These are phyloP conservation scores for Brettanomyces naardenensis DNA, from an alignment of 805 yeast genomes.

Conservation along the genomic window DNA sequence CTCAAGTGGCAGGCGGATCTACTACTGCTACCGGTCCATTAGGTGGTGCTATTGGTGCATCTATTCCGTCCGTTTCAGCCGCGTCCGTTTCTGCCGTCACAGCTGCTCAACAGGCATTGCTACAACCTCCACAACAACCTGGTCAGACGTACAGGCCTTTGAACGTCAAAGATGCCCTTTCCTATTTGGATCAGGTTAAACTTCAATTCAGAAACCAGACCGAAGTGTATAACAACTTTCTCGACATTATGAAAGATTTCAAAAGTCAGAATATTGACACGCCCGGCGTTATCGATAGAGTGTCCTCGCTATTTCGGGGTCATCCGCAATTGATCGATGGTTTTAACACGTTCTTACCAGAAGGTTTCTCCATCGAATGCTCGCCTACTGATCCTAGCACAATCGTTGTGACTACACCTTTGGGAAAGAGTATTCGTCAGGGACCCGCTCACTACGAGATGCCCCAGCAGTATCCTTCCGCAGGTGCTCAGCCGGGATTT, in stretches of 20 bases:
- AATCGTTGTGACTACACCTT: slow-evolving; percentile 90
- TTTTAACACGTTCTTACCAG: slow-evolving; percentile 94
- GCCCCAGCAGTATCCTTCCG: slow-evolving; percentile 4
- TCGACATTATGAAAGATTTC: slow-evolving; percentile 98
- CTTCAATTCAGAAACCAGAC: slow-evolving; percentile 87
- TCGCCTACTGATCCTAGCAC: slow-evolving; percentile 90
- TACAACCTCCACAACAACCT: slow-evolving; percentile 18
- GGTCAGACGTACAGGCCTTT: slow-evolving; percentile 57
- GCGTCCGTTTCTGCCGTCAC: slow-evolving; percentile 5
- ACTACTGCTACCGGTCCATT: neutral
- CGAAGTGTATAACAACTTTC: slow-evolving; percentile 89
- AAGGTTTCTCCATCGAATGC: slow-evolving; percentile 91
- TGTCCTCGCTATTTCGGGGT: slow-evolving; percentile 82
- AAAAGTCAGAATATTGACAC: slow-evolving; percentile 94
- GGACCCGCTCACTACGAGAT: slow-evolving; percentile 29
- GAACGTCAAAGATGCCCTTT: slow-evolving; percentile 92
- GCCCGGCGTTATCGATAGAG: slow-evolving; percentile 97
- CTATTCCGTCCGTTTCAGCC: neutral
- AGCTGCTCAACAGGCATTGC: slow-evolving; percentile 5
- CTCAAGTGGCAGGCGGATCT: neutral
- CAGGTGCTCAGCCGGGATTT: slow-evolving; percentile 7
- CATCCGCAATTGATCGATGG: slow-evolving; percentile 94
- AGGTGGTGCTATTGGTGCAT: neutral
- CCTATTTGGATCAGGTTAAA: slow-evolving; percentile 93
- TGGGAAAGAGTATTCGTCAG: slow-evolving; percentile 77